Evolutionary conservation across 805 yeast genomes (phyloP).

Genomic region (Komagataella phaffii): DNA sequence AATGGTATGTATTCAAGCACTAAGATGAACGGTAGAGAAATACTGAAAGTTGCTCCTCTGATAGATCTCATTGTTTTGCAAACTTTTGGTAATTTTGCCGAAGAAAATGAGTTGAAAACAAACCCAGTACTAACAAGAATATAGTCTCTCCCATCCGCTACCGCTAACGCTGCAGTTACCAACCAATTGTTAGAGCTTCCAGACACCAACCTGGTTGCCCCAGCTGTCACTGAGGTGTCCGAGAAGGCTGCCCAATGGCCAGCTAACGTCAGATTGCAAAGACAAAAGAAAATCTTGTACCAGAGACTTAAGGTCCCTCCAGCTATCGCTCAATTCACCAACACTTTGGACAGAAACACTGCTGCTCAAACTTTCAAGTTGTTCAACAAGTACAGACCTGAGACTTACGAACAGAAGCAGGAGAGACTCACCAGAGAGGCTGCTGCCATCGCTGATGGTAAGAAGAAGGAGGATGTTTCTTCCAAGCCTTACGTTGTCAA

Average conservation of each 20-base stretch:
- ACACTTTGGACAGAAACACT: slow-evolving; percentile 96
- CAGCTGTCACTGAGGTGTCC: slow-evolving; percentile 72
- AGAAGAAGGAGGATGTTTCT: slow-evolving; percentile 91
- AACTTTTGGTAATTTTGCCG: not conserved
- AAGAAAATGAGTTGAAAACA: not conserved
- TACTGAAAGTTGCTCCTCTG: not conserved
- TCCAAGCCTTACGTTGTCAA: slow-evolving; percentile 94
- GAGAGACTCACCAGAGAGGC: slow-evolving; percentile 98
- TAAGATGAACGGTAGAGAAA: not conserved
- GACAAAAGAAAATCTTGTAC: slow-evolving; percentile 94
- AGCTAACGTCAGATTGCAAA: slow-evolving; percentile 93
- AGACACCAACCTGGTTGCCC: slow-evolving; percentile 62
- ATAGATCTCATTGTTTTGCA: not conserved
- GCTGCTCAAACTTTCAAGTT: slow-evolving; percentile 95
- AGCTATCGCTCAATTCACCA: slow-evolving; percentile 91
- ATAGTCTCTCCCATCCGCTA: not conserved
- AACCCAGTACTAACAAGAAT: not conserved
- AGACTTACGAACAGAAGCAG: slow-evolving; percentile 94
- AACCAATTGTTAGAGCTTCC: not conserved
- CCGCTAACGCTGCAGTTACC: not conserved
- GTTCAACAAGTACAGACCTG: slow-evolving; percentile 99
- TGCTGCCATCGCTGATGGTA: slow-evolving; percentile 97
- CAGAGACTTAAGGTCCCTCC: slow-evolving; percentile 99
- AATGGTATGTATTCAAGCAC: not conserved
- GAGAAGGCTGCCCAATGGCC: slow-evolving; percentile 93